Evolutionary conservation across 257 asterid genomes (phyloP), one percentile per base, ranked within the genome.

Genomic region (Solanum okadae): DNA sequence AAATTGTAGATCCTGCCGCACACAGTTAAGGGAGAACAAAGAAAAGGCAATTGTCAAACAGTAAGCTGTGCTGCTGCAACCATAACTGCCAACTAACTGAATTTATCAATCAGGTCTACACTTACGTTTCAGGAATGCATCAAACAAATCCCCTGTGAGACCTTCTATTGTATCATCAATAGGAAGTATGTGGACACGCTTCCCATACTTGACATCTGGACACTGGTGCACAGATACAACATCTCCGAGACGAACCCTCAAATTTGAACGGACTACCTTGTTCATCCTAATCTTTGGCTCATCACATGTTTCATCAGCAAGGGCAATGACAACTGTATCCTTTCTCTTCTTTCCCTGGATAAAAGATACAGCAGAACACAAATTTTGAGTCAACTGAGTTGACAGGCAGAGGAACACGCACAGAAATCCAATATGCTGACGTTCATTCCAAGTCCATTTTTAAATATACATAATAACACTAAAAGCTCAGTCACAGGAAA

Each of bases 281-380:
- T 93, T 93, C 97, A 94, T 92, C 90, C 95, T 88, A 75, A 94
- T 93, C 93, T 93, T 94, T 0, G 97, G 94, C 91, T 93, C 96
- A 31, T 94, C 97, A 77, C 97, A 94, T 37, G 96, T 72, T 37
- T 93, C 95, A 63, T 94, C 96, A 76, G 98, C 98, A 86, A 95
- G 96, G 40, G 98, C 96, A 90, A 94, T 93, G 92, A 96, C 94
- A 22, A 95, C 96, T 0, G 96, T 94, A 87, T 95, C 98, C 91
- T 95, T 94, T 88, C 98, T 94, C 90, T 95, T 95, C 93, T 93
- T 95, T 27, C 98, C 98, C 98, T 95, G 91, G 56, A 93, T 90
- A 88, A 23, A 84, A 61, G 86, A 73, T 84, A 81, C 20, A 89
- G 15, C 4, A 71, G 25, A 67, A 88, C 52, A 81, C 42, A 81